phyloP scores from a whole-genome alignment of 2,329 filamentous ascomycete species.

The Beauveria caledonica region DNA sequence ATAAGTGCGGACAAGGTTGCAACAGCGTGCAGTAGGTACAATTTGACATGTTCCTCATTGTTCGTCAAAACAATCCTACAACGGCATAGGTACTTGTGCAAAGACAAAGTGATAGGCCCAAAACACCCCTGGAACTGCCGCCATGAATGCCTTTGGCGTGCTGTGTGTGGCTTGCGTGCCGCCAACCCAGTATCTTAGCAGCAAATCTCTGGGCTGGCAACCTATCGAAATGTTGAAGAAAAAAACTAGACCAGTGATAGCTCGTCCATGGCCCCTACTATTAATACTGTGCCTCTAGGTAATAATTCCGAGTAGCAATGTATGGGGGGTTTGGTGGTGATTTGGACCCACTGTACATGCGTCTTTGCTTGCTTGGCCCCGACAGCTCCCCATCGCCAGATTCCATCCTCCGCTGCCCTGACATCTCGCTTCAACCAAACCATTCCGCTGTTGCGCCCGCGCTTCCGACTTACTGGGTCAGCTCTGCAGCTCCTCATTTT shows the following conservation, averaged over 20 bases:
- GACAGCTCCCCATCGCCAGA: constrained; percentile 5
- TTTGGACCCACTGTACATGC: not conserved
- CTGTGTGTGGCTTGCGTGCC: constrained; percentile 74
- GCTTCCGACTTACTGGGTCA: not conserved
- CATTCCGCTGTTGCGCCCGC: not conserved
- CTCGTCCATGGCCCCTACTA: too few relatives aligned
- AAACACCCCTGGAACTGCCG: constrained; percentile 79
- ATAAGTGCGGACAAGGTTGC: too few relatives aligned
- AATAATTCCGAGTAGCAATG: not conserved
- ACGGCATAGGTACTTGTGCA: too few relatives aligned
- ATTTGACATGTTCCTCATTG: not conserved
- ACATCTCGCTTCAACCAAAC: not conserved
- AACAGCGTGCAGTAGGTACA: not conserved
- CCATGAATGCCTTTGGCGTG: constrained; percentile 61
- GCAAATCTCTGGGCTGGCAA: constrained; percentile 15
- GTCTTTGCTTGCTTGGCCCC: not conserved
- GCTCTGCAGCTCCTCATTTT: not conserved
- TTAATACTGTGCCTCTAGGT: too few relatives aligned
- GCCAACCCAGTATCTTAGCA: constrained; percentile 57
- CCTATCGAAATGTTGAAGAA: too few relatives aligned
- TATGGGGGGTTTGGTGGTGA: too few relatives aligned
- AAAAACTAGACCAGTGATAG: too few relatives aligned
- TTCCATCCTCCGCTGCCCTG: not conserved
- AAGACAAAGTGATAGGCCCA: constrained; percentile 46
- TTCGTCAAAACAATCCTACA: not conserved